Percentiles rank a stretch among this genome's conserved stretches.
Evolutionary conservation across 2,329 filamentous ascomycete genomes (phyloP).

Genomic region (Ophiostoma quercus): DNA sequence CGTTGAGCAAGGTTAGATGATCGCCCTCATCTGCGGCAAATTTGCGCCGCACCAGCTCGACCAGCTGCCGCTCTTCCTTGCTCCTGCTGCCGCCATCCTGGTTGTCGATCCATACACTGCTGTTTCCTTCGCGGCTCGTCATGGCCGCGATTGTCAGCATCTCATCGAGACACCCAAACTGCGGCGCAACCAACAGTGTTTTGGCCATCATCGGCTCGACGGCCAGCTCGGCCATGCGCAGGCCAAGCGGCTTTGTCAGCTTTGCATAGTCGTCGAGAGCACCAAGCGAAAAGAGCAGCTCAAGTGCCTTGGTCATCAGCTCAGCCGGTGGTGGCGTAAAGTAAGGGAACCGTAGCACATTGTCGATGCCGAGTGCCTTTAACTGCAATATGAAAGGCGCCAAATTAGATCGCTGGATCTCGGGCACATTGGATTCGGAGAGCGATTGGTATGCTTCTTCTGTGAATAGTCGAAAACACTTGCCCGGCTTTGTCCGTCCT

Average conservation of each 20-base stretch:
- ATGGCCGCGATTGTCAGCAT: constrained; percentile 91
- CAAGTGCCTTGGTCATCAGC: constrained; percentile 77
- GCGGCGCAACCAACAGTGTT: constrained; percentile 67
- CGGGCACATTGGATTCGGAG: constrained; percentile 70
- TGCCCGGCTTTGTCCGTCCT: constrained; percentile 81
- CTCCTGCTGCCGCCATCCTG: constrained; percentile 51
- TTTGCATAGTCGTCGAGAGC: constrained; percentile 86
- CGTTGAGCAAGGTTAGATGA: constrained; percentile 85
- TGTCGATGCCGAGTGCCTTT: constrained; percentile 92
- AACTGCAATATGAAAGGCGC: constrained; percentile 84
- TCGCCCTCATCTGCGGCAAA: constrained; percentile 94
- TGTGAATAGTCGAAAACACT: constrained; percentile 90
- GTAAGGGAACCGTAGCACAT: constrained; percentile 86
- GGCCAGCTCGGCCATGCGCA: constrained; percentile 86
- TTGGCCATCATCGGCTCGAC: constrained; percentile 96
- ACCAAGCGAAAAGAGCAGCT: constrained; percentile 79
- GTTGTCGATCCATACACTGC: constrained; percentile 73
- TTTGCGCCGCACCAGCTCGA: constrained; percentile 68
- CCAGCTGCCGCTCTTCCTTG: constrained; percentile 57
- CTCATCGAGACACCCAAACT: constrained; percentile 75
- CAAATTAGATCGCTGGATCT: constrained; percentile 88
- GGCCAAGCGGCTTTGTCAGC: constrained; percentile 80
- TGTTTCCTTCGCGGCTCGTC: constrained; percentile 76
- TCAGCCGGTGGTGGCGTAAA: constrained; percentile 79
- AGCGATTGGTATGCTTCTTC: constrained; percentile 63